Conservation (phyloP, 2,329 filamentous ascomycete genomes). For the Fusarium sp. region DNA sequence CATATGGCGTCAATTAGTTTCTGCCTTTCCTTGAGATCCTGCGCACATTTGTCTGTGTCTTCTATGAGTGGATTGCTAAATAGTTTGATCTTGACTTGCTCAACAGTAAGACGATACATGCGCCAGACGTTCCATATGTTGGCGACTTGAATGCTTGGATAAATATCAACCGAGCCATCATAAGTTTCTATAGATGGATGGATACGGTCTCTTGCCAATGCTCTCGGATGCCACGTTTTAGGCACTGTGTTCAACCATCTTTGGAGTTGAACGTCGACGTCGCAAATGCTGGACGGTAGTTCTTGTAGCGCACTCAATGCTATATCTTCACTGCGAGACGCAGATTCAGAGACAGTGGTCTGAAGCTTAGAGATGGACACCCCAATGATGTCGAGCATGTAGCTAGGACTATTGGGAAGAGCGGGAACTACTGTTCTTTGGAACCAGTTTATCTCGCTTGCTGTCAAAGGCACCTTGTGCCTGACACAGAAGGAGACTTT, state of each 20-base stretch:
- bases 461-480: neutral
- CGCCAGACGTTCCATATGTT: constrained; percentile 40
- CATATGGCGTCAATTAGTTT: constrained; percentile 22
- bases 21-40: rapidly evolving
- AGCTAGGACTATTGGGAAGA: constrained; percentile 24
- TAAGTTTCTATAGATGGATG: neutral
- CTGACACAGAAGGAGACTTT: constrained; percentile 13
- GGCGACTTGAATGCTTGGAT: constrained; percentile 32
- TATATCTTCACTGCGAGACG: rapidly evolving
- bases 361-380: constrained; percentile 12
- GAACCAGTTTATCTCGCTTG: neutral
- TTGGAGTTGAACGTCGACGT: neutral
- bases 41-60: rapidly evolving
- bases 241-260: constrained; percentile 14
- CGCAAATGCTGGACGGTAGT: neutral
- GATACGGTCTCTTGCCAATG: rapidly evolving
- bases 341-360: rapidly evolving
- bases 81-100: neutral
- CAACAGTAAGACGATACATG: constrained; percentile 14
- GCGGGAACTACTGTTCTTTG: constrained; percentile 1
- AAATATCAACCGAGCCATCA: neutral
- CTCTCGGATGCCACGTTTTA: neutral
- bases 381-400: constrained; percentile 21
- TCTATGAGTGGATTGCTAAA: neutral
- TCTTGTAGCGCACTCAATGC: neutral